A percentile compares a stretch with the other conserved stretches of the same genome.
Conservation (phyloP, 2,329 filamentous ascomycete genomes). For the Stachybotrys echinatus region DNA sequence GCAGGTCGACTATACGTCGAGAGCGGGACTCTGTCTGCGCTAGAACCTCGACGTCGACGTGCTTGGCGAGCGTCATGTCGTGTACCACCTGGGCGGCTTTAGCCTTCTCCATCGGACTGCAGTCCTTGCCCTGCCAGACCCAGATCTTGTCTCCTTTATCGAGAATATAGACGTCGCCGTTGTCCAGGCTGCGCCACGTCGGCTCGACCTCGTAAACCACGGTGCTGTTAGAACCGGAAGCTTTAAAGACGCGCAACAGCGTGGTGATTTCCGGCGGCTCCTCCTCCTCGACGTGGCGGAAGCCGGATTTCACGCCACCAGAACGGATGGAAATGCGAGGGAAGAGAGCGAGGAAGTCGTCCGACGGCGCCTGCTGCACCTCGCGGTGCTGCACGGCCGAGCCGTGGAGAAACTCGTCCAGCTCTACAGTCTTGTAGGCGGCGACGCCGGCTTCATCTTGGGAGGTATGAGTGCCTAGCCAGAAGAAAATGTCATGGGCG, state of each 20-base stretch:
- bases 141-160: slow-evolving; percentile 60
- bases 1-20: slow-evolving; percentile 48
- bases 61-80: slow-evolving; percentile 58
- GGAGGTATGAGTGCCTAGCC: slow-evolving; percentile 59
- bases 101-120: slow-evolving; percentile 64
- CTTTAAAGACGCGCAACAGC: slow-evolving; percentile 59
- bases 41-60: slow-evolving; percentile 60
- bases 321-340: slow-evolving; percentile 52
- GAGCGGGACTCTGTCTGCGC: slow-evolving; percentile 54
- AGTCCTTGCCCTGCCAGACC: slow-evolving; percentile 63
- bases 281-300: slow-evolving; percentile 54
- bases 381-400: slow-evolving; percentile 61
- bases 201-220: slow-evolving; percentile 62
- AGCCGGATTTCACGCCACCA: slow-evolving; percentile 58
- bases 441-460: slow-evolving; percentile 66
- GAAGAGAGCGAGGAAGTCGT: slow-evolving; percentile 57
- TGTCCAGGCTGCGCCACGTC: slow-evolving; percentile 56
- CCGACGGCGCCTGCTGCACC: slow-evolving; percentile 52
- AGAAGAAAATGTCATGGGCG: slow-evolving; percentile 64
- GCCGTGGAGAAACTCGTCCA: slow-evolving; percentile 61
- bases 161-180: slow-evolving; percentile 60
- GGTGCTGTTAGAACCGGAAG: slow-evolving; percentile 43
- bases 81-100: slow-evolving; percentile 64
- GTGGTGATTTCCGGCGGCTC: slow-evolving; percentile 37
- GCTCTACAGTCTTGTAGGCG: slow-evolving; percentile 66